Evolutionary conservation across 257 asterid genomes (phyloP), one percentile per base, ranked within the genome.

Genomic region (Nicotiana knightiana): DNA sequence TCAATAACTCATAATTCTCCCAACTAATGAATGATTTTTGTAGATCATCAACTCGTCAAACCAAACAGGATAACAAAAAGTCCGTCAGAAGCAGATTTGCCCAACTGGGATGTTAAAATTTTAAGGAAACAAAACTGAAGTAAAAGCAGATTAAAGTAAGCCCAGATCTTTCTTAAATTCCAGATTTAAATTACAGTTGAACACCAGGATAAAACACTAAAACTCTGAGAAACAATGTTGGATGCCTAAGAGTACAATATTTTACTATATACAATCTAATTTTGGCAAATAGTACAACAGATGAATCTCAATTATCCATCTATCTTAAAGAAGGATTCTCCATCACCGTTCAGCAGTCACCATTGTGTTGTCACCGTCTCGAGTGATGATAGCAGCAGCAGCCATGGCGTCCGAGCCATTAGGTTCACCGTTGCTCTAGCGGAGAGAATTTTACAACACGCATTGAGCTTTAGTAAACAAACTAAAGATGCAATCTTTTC

Each of bases 401-500:
- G 84, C 81, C 55, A 84, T 81, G 32, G 83, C 85, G 17, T 85
- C 90, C 17, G 91, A 83, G 54, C 85, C 89, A 46, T 86, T 89
- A 59, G 85, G 84, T 83, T 89, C 94, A 67, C 95, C 91, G 13
- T 89, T 85, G 75, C 86, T 86, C 98, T 94, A 77, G 86, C 30
- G 24, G 39, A 67, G 71, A 46, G 59, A 81, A 48, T 6, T 67
- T 13, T 80, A 33, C 8, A 51, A 51, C 43, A 48, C 9, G 59
- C 13, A 46, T 46, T 24, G 39, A 6, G 21, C 79, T 46, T 71
- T 46, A 46, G 55, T 7, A 78, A 46, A n/a, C 35, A 59, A 84
- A 67, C 59, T 24, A 62, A 65, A 53, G 26, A 62, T 61, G 28
- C 26, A 13, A 17, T 28, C 32, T 57, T 17, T 5, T 66, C 3